These are phyloP conservation scores for Bryoglossum gracile DNA, from an alignment of 495 filamentous ascomycete species.

Conservation along the genomic window DNA sequence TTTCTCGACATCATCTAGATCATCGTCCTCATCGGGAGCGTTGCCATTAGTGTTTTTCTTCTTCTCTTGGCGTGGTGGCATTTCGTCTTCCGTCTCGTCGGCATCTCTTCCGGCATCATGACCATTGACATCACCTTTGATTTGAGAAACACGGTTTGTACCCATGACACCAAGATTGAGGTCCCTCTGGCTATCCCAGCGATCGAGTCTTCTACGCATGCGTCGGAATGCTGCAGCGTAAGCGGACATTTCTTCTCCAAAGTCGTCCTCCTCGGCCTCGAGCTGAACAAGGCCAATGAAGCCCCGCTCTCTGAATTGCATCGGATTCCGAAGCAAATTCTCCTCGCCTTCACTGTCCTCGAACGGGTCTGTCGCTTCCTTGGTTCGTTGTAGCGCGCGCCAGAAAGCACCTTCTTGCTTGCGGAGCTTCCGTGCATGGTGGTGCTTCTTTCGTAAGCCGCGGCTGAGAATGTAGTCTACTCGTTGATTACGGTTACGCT, in stretches of 20 bases:
- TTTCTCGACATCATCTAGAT: conserved; percentile 43
- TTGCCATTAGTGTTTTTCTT: conserved; percentile 25
- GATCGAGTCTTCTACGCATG: conserved; percentile 57
- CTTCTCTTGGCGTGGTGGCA: background rate
- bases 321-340: conserved; percentile 26
- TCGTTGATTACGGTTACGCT: conserved; percentile 78
- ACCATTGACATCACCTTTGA: conserved; percentile 12
- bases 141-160: conserved; percentile 30
- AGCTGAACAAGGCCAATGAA: conserved; percentile 64
- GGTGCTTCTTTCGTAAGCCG: conserved; percentile 57
- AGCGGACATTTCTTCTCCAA: conserved; percentile 68
- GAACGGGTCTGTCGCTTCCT: conserved; percentile 61
- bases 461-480: conserved; percentile 81
- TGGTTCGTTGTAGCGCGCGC: conserved; percentile 61
- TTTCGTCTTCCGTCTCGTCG: conserved; percentile 29
- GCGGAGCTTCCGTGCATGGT: conserved; percentile 51
- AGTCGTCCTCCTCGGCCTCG: conserved; percentile 61
- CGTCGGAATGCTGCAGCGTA: conserved; percentile 67
- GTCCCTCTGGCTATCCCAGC: conserved; percentile 58
- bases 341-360: conserved; percentile 75
- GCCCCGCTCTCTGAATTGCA: conserved; percentile 45
- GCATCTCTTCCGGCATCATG: conserved; percentile 11
- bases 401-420: conserved; percentile 55
- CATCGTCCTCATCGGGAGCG: conserved; percentile 38
- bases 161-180: conserved; percentile 38